Evolutionary conservation across 768 basidiomycete species (phyloP), one percentile per base, ranked within the genome.

Genomic region (Chalciporus piperatus): DNA sequence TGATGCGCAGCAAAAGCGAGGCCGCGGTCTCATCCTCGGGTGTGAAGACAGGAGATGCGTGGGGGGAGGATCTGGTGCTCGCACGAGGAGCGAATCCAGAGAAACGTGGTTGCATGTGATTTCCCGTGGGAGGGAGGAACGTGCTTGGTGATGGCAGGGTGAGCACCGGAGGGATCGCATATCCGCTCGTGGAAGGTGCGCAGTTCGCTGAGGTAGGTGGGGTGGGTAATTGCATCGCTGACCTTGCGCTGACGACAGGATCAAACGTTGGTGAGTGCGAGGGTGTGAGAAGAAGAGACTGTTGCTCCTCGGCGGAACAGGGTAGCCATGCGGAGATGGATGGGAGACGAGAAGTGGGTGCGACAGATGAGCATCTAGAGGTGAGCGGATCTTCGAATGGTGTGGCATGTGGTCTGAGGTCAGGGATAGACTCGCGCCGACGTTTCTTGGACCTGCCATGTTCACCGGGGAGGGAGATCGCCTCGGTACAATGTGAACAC

Each of bases 11-110:
- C 13, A 87, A 65, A 52, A 88, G 70, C 4, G 85, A 81, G 14
- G 85, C 86, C 0, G 85, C 86, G 1, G 74, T 77, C 69, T 88
- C 83, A 61, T 89, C 87, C 48, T 88, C 87, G 0, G 82, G 79
- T 5, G 75, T 35, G 50, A 61, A 48, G 55, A 67, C 23, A 20
- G 60, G 59, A 16, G 67, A 61, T 42, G 65, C 32, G 14, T 41
- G 48, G 58, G 73, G 51, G 38, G 70, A 53, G 1, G 41, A 38
- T 32, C 46, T 64, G 0, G 54, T 1, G 47, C 46, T 62, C 14
- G 50, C 46, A 58, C 62, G 64, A 2, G 54, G 47, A 32, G 47
- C 35, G 41, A 62, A 59, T 27, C 59, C 63, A 27, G 55, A 59
- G 59, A 60, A 60, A 33, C 60, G 62, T 2, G 59, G 61, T 42